phyloP scores from a whole-genome alignment of 163 green algal species.

The Scenedesmus sp. region DNA sequence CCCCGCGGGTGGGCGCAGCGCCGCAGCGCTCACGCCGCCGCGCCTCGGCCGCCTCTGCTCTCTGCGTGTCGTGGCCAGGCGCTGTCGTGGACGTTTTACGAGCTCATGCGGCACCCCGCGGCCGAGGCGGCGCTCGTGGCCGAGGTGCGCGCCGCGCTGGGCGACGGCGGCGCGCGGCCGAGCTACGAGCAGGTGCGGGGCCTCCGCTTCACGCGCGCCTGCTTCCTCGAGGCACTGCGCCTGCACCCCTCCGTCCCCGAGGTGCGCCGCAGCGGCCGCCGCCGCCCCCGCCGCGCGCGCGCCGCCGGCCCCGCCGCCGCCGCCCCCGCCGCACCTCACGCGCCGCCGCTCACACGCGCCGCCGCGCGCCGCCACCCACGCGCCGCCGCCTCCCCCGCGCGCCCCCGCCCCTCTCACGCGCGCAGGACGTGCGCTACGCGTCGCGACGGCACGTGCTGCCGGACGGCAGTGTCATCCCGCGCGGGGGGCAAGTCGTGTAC shows the following conservation, averaged over 20 bases:
- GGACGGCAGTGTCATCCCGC: conserved; percentile 21
- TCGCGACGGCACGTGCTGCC: conserved; percentile 17
- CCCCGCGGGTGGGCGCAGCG: no score
- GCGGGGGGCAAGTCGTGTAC: conserved; percentile 26
- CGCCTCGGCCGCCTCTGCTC: no score
- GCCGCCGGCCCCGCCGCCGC: not conserved
- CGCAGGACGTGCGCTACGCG: no score
- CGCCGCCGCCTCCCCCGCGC: no score
- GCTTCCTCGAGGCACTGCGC: conserved; percentile 42
- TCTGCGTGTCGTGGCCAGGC: no score
- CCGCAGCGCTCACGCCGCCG: not conserved
- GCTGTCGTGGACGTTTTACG: conserved; percentile 37
- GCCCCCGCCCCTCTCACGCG: no score
- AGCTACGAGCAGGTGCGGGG: conserved; percentile 39
- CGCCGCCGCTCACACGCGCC: no score
- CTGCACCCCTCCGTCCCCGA: conserved; percentile 39
- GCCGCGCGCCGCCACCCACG: no score
- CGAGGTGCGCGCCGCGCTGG: conserved; percentile 37
- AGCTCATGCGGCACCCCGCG: conserved; percentile 34
- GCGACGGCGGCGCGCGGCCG: not conserved
- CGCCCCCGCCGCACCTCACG: no score
- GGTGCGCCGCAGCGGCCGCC: not conserved
- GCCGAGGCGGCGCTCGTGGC: conserved; percentile 37
- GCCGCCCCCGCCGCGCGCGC: not conserved
- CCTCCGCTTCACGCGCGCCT: conserved; percentile 28